These are phyloP conservation scores for Debaryomyces castellii DNA, from an alignment of 805 yeast species.

Conservation along the genomic window DNA sequence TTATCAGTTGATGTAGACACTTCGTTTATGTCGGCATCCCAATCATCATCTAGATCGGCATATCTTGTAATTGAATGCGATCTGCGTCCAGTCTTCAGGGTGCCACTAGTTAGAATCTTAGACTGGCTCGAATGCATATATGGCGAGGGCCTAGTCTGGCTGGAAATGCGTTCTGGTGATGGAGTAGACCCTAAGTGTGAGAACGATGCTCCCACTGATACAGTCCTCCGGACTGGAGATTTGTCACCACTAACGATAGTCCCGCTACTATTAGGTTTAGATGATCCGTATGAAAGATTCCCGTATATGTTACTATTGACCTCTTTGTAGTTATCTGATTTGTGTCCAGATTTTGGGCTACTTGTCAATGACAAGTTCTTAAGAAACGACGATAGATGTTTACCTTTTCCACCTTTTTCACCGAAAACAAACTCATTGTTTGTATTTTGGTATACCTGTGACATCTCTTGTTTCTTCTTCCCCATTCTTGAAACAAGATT, in stretches of 20 bases:
- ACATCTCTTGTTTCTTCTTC: conserved; percentile 44
- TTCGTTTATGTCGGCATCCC: conserved; percentile 74
- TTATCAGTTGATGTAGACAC: conserved; percentile 12
- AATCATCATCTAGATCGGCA: conserved; percentile 82
- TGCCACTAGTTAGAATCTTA: conserved; percentile 5
- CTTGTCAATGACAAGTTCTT: conserved; percentile 43
- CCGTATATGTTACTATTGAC: conserved; percentile 41
- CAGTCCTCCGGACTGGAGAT: conserved; percentile 14
- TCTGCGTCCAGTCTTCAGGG: conserved; percentile 10
- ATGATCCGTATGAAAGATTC: conserved; percentile 25
- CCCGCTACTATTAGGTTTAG: conserved; percentile 10
- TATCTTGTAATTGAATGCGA: conserved; percentile 33
- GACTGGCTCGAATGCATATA: conserved; percentile 5
- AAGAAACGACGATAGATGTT: conserved; percentile 52
- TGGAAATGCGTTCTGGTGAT: conserved; percentile 7
- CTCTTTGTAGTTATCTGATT: conserved; percentile 20
- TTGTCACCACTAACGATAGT: conserved; percentile 10
- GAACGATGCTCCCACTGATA: conserved; percentile 18
- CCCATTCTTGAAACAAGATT: conserved; percentile 27
- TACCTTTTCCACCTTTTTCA: conserved; percentile 68
- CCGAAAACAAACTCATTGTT: conserved; percentile 64
- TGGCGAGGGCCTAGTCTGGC: conserved; percentile 8
- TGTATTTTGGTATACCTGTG: conserved; percentile 37
- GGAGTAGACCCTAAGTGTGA: conserved; percentile 10
- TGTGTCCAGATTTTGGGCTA: conserved; percentile 12